Percentiles rank a stretch among this genome's conserved stretches.
phyloP scores from a whole-genome alignment of 2,329 filamentous ascomycete species.

The Calonectria multiphialidica region DNA sequence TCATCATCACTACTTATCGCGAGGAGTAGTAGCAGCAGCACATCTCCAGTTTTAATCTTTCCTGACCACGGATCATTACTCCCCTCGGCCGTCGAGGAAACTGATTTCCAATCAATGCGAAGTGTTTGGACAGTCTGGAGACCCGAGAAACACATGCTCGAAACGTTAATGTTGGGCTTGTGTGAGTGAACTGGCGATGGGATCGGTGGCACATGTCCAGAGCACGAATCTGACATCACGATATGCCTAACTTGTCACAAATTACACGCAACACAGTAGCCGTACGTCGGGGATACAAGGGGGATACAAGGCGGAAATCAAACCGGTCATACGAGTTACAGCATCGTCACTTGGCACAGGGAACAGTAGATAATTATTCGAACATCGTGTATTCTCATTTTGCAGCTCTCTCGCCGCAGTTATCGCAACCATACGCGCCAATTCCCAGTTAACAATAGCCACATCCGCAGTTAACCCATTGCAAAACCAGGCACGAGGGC shows the following conservation, averaged over 20 bases:
- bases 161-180: background rate
- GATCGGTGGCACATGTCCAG: background rate
- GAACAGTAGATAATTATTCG: slow-evolving; percentile 28
- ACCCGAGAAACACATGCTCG: background rate
- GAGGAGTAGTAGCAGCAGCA: background rate
- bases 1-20: slow-evolving; percentile 11
- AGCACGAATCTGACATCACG: background rate
- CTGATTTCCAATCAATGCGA: background rate
- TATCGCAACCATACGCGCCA: slow-evolving; percentile 48
- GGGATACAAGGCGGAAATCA: background rate
- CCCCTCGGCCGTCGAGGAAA: background rate
- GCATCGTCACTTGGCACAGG: slow-evolving; percentile 1
- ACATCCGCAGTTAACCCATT: slow-evolving; percentile 46
- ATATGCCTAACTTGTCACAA: background rate
- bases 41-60: slow-evolving; percentile 1
- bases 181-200: background rate
- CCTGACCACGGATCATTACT: slow-evolving; percentile 14
- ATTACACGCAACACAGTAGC: no score
- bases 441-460: slow-evolving; percentile 49
- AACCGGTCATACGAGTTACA: background rate
- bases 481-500: slow-evolving; percentile 53
- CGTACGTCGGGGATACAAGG: no score
- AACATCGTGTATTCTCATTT: slow-evolving; percentile 56
- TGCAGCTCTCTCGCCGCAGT: slow-evolving; percentile 46
- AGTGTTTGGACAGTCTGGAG: background rate